Base-by-base conservation (phyloP, 768 basidiomycete genomes). In the Boletus insuetus region DNA sequence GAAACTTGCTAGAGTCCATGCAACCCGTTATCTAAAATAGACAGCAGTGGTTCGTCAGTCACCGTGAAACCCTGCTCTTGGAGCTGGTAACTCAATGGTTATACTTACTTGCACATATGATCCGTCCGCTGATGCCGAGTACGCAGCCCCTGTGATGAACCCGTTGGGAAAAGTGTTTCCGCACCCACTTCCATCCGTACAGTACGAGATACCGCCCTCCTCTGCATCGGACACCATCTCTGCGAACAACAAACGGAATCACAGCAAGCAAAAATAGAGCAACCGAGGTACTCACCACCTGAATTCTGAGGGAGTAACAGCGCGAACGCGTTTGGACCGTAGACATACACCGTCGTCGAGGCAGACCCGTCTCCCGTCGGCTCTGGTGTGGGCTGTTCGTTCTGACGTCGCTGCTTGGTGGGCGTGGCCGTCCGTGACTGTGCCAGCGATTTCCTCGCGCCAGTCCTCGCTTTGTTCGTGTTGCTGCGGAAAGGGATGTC, bases 151-250 rank as follows among this genome's bases (percentile, higher is more conserved):
- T 12, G 66, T 70, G 58, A 78, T 71, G 58, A 78, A 73, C 43
- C 73, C 74, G 3, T 60, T 58, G 1, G 71, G 65, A 49, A 78
- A 68, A 24, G 49, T 19, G 34, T 63, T 65, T 39, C 55, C 53
- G 52, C 75, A 78, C 32, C 32, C 50, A 34, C 61, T 67, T 26
- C 58, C 61, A 46, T 66, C 65, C 22, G 67, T 72, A 53, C 77
- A 77, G 58, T 64, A 78, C n/a, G 73, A 53, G 20, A 67, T 47
- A 14, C 67, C 75, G 38, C 76, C 75, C 26, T 49, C 54, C 42
- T 78, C 77, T 12, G 75, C 73, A 45, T 72, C 69, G 5, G 75
- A 76, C 11, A 78, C 66, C 58, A 72, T 63, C 52, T 78, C 76
- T 58, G 59, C 20, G 16, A 29, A 51, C n/a, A 53, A 31, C 26